Base-by-base conservation (phyloP, 2,329 filamentous ascomycete genomes). In the Ophiostoma tasmaniense region DNA sequence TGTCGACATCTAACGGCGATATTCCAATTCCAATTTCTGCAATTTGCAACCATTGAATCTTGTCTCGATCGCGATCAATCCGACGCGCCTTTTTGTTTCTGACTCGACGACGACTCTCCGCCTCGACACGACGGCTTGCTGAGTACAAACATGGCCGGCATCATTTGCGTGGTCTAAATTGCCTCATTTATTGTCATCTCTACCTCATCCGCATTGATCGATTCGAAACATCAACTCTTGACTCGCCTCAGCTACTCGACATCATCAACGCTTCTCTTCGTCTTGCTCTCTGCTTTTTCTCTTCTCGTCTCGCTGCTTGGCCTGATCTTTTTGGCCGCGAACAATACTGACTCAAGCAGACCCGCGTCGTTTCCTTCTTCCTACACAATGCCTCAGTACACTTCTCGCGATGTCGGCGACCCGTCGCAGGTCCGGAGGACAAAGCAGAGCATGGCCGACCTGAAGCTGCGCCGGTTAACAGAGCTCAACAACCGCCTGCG, bases 371-470 rank as follows among this genome's bases (percentile, higher is more conserved):
- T 28, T 55, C 35, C 17, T 8, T n/a, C 39, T 25, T 35, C 13
- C 2, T 20, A 70, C 78, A 84, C 78, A 72, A 88, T 89, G 86
- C 85, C 87, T 80, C 83, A 86, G 73, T 89, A 89, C 80, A 88
- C 86, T 70, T 88, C 87, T 66, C 85, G 87, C 75, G 87, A 89
- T 77, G 85, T 87, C 71, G 86, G 85, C 80, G 87, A 89, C 77
- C 85, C 86, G 78, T 86, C 85, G 76, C 86, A 89, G 78, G 86
- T 88, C 75, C 88, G 87, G 85, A 96, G 93, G 84, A 98, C 96
- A 84, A 97, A 97, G 85, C 95, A 98, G 83, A 97, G 92, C 79
- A 98, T 99, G 92, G 94, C 94, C 75, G 95, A 99, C 80, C 87
- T 99, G 73, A 99, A 99, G 86, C 88, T 98, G 76, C 90, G 95